A percentile compares a stretch with the other conserved stretches of the same genome.
These are phyloP conservation scores for Rhizopogon vesiculosus DNA, from an alignment of 768 basidiomycete genomes.

Conservation along the genomic window DNA sequence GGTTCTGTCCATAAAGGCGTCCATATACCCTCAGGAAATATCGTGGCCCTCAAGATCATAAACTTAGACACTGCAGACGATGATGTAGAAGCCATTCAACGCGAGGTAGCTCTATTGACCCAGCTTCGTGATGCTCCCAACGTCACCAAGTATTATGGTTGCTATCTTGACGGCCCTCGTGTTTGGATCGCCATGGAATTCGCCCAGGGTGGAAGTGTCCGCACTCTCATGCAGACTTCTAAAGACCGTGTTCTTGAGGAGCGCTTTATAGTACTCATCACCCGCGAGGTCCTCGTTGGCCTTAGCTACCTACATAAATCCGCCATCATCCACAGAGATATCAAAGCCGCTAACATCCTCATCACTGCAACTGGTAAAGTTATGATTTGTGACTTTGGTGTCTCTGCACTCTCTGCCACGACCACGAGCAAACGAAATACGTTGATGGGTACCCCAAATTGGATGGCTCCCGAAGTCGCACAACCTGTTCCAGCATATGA, in stretches of 20 bases:
- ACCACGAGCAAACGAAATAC: conserved; percentile 91
- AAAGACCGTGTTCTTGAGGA: conserved; percentile 78
- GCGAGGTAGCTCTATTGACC: conserved; percentile 88
- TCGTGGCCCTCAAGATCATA: conserved; percentile 98
- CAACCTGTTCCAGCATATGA: conserved; percentile 88
- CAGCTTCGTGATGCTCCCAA: conserved; percentile 89
- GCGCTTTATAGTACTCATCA: conserved; percentile 81
- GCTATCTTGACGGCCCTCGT: conserved; percentile 88
- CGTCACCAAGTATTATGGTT: conserved; percentile 95
- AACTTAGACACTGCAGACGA: conserved; percentile 96
- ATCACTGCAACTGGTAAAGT: conserved; percentile 86
- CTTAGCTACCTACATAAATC: conserved; percentile 90
- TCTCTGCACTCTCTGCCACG: conserved; percentile 85
- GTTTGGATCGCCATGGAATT: conserved; percentile 99
- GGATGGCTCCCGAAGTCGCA: conserved; percentile 99
- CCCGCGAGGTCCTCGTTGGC: conserved; percentile 83
- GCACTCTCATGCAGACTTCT: conserved; percentile 88
- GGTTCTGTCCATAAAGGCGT: conserved; percentile 93
- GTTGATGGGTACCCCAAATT: conserved; percentile 94
- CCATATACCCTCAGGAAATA: conserved; percentile 77
- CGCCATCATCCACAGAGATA: conserved; percentile 93
- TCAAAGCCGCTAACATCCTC: conserved; percentile 97
- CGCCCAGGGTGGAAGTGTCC: conserved; percentile 91
- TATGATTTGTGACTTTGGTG: conserved; percentile 97
- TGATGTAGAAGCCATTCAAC: conserved; percentile 94